phyloP scores from a whole-genome alignment of 345 rosid genomes.

The Raphanus raphanistrum region DNA sequence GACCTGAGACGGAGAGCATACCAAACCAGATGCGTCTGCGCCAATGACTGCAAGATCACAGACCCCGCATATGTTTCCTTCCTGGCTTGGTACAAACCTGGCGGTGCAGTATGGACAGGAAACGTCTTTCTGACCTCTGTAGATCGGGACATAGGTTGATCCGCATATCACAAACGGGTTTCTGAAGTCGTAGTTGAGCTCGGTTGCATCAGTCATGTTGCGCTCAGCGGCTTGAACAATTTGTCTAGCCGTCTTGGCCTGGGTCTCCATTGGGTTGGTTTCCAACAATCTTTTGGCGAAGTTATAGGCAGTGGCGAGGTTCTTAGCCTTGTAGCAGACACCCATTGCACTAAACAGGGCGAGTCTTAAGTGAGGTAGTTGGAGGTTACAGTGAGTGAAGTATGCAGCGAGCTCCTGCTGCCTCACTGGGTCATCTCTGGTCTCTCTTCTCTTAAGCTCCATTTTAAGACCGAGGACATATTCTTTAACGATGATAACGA shows the following conservation, averaged over 20 bases:
- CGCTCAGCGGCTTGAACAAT: background rate
- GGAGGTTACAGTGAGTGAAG: background rate
- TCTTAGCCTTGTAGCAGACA: background rate
- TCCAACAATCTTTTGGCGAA: background rate
- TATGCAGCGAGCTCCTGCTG: background rate
- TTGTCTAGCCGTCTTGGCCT: background rate
- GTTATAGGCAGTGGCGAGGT: background rate
- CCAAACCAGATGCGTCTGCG: background rate
- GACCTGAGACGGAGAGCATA: background rate
- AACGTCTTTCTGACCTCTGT: background rate
- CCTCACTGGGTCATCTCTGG: background rate
- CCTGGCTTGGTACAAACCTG: background rate
- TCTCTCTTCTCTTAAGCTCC: background rate
- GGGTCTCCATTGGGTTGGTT: background rate
- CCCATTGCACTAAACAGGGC: background rate
- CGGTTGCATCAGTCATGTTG: background rate
- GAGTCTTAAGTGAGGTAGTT: background rate
- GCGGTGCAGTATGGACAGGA: background rate
- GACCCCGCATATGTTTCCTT: background rate
- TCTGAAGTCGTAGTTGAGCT: background rate
- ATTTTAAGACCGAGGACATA: background rate
- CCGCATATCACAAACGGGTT: background rate
- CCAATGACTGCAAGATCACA: background rate
- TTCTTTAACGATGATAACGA: background rate
- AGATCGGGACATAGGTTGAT: background rate